phyloP scores from a whole-genome alignment of 345 rosid species.

The Trapa incisa region DNA sequence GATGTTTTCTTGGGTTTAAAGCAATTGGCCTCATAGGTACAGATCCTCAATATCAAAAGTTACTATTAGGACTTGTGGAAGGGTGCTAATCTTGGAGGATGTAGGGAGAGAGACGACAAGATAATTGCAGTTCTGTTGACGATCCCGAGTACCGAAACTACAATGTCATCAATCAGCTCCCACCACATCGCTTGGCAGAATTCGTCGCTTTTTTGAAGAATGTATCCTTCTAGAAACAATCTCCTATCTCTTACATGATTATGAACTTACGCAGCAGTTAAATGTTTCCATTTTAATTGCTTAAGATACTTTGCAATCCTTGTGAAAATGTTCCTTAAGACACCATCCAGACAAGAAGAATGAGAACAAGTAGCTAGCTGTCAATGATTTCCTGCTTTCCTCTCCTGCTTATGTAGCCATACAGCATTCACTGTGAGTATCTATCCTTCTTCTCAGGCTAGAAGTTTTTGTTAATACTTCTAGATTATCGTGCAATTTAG shows the following conservation, averaged over 20 bases:
- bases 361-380: conserved; percentile 99
- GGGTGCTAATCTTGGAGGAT: not conserved
- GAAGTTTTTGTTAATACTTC: no score
- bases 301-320: not conserved
- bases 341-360: conserved; percentile 74
- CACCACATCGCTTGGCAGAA: conserved; percentile 98
- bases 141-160: conserved; percentile 95
- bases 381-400: conserved; percentile 81
- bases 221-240: conserved; percentile 32
- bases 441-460: not conserved
- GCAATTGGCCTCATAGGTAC: conserved; percentile 95
- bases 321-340: conserved; percentile 10
- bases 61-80: conserved; percentile 2
- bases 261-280: not conserved
- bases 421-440: conserved; percentile 77
- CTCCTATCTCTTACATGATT: not conserved
- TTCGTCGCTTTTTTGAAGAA: conserved; percentile 98
- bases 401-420: conserved; percentile 63
- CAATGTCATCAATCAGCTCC: conserved; percentile 81
- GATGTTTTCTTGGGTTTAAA: conserved; percentile 92
- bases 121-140: conserved; percentile 99
- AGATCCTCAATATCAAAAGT: conserved; percentile 1
- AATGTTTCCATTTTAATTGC: not conserved
- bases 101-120: conserved; percentile 99
- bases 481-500: no score